A percentile compares a stretch with the other conserved stretches of the same genome.
Evolutionary conservation across 441 rosid species (phyloP).

Genomic region (Gossypium schwendimanii): DNA sequence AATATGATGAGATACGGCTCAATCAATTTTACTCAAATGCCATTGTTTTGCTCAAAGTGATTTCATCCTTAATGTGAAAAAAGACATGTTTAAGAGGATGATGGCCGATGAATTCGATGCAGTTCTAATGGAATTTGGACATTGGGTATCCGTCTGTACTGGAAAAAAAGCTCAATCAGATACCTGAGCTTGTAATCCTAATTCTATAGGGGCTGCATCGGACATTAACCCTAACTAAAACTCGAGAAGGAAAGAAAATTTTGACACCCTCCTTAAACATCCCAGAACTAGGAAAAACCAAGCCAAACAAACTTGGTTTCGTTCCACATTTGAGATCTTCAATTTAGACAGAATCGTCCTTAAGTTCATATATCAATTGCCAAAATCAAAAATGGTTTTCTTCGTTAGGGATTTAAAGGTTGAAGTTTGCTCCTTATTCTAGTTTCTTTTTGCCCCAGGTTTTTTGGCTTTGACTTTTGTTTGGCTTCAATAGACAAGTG

Average conservation of each 20-base stretch:
- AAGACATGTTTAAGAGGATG: neutral
- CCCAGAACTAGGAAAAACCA: constrained; percentile 1
- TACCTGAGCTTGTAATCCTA: neutral
- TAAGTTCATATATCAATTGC: neutral
- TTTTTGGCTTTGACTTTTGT: neutral
- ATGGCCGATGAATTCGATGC: neutral
- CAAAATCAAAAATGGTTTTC: neutral
- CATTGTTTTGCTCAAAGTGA: neutral
- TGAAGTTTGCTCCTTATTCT: neutral
- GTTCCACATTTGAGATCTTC: neutral
- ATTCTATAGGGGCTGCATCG: constrained; percentile 22
- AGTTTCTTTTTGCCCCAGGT: neutral
- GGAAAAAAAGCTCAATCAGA: neutral
- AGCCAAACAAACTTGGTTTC: neutral
- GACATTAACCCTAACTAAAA: neutral
- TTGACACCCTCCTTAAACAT: neutral
- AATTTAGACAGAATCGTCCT: neutral
- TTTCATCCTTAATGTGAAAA: neutral
- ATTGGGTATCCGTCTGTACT: neutral
- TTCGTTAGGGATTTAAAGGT: neutral
- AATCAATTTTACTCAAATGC: neutral
- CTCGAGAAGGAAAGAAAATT: neutral
- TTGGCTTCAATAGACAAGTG: neutral
- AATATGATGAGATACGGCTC: neutral
- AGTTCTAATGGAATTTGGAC: neutral